phyloP scores from a whole-genome alignment of 768 basidiomycete species.

The Mycena vulgaris region DNA sequence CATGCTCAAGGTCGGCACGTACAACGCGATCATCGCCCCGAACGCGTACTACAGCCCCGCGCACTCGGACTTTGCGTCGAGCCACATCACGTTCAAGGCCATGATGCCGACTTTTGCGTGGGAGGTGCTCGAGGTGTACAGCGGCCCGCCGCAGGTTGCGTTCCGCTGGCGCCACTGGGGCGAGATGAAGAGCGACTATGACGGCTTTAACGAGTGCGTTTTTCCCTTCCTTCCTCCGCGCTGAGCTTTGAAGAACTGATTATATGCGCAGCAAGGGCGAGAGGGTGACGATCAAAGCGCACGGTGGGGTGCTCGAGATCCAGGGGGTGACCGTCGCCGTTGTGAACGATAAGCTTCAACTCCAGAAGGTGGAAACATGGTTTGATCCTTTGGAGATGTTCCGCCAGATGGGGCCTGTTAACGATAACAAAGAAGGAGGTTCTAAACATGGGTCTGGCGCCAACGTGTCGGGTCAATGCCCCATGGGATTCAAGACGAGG shows the following conservation, averaged over 20 bases:
- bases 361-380: slow-evolving; percentile 38
- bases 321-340: slow-evolving; percentile 37
- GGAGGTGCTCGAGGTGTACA: slow-evolving; percentile 41
- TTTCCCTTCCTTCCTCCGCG: too few relatives aligned
- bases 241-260: neutral
- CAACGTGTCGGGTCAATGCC: slow-evolving; percentile 14
- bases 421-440: neutral
- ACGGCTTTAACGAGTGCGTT: slow-evolving; percentile 32
- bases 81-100: slow-evolving; percentile 38
- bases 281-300: slow-evolving; percentile 30
- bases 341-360: slow-evolving; percentile 38
- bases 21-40: slow-evolving; percentile 37
- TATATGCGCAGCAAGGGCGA: slow-evolving; percentile 28
- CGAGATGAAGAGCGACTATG: slow-evolving; percentile 36
- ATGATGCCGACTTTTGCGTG: slow-evolving; percentile 41
- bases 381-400: slow-evolving; percentile 38
- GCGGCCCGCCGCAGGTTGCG: slow-evolving; percentile 37
- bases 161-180: slow-evolving; percentile 41
- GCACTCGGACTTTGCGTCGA: slow-evolving; percentile 36
- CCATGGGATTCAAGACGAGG: slow-evolving; percentile 28
- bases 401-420: slow-evolving; percentile 31
- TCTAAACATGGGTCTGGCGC: neutral
- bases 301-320: slow-evolving; percentile 35
- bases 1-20: slow-evolving; percentile 37
- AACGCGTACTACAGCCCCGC: slow-evolving; percentile 39